Percentiles rank a stretch among this genome's conserved stretches.
phyloP scores from a whole-genome alignment of 495 filamentous ascomycete genomes.

The Immersiella caudata region DNA sequence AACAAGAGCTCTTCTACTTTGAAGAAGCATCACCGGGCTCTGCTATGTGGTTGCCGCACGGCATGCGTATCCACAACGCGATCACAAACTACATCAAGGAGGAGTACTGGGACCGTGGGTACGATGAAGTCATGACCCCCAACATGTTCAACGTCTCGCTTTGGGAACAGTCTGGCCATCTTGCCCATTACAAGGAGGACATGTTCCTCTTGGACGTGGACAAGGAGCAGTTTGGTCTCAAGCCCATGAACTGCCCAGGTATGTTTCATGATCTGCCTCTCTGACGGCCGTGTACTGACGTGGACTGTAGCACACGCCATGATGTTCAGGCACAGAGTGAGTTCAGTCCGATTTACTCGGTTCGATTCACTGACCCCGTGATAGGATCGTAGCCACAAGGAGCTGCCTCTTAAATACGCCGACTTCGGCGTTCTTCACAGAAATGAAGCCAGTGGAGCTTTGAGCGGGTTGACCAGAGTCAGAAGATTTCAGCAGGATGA shows the following conservation, averaged over 20 bases:
- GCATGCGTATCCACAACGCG: slow-evolving; percentile 88
- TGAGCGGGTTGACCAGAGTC: slow-evolving; percentile 88
- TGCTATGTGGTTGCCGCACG: slow-evolving; percentile 92
- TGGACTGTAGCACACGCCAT: slow-evolving; percentile 34
- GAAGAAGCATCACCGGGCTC: slow-evolving; percentile 88
- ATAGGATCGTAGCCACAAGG: slow-evolving; percentile 75
- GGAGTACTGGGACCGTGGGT: slow-evolving; percentile 91
- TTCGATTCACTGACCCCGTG: not conserved
- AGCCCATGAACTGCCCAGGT: slow-evolving; percentile 98
- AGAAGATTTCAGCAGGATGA: slow-evolving; percentile 95
- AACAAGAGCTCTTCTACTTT: slow-evolving; percentile 98
- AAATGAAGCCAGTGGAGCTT: slow-evolving; percentile 90
- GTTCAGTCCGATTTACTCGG: not conserved
- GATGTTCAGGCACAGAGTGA: slow-evolving; percentile 40
- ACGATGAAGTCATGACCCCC: slow-evolving; percentile 92
- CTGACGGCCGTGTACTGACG: slow-evolving; percentile 51
- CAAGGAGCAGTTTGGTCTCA: slow-evolving; percentile 83
- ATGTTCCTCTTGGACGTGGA: slow-evolving; percentile 95
- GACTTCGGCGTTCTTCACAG: slow-evolving; percentile 95
- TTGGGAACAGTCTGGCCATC: slow-evolving; percentile 94
- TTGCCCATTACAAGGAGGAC: slow-evolving; percentile 93
- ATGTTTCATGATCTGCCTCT: slow-evolving; percentile 47
- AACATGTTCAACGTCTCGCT: slow-evolving; percentile 92
- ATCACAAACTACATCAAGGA: slow-evolving; percentile 76
- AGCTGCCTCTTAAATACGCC: slow-evolving; percentile 85